These are phyloP conservation scores for Pinus tabuliformis DNA, from an alignment of 75 land plant species.

Conservation along the genomic window DNA sequence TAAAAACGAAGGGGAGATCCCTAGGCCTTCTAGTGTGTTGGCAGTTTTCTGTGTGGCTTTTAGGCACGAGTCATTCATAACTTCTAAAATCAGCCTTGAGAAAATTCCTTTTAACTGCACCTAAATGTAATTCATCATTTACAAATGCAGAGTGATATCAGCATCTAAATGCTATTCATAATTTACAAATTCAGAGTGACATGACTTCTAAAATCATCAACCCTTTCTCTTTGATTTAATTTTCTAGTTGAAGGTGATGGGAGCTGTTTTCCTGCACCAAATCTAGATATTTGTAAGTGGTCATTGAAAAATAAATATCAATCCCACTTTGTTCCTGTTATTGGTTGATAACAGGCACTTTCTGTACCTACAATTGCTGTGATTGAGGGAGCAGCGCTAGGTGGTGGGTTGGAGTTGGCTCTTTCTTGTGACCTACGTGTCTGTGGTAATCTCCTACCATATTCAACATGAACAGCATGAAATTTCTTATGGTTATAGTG, in stretches of 20 bases:
- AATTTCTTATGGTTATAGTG: not conserved
- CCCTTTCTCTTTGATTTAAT: not conserved
- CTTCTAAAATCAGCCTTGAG: too few species aligned
- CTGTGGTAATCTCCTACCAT: constrained; percentile 54
- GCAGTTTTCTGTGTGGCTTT: too few species aligned
- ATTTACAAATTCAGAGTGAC: not conserved
- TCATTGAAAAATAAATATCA: constrained; percentile 4
- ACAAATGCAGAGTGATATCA: not conserved
- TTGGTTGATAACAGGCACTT: constrained; percentile 48
- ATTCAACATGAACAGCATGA: not conserved
- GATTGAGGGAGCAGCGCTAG: constrained; percentile 92
- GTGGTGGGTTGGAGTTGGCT: constrained; percentile 97
- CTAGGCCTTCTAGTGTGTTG: too few species aligned
- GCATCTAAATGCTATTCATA: not conserved
- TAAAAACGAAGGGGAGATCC: too few species aligned
- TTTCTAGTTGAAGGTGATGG: not conserved
- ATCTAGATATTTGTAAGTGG: constrained; percentile 31
- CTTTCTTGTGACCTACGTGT: constrained; percentile 93
- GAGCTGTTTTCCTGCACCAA: not conserved
- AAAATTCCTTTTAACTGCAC: not conserved
- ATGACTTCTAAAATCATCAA: not conserved
- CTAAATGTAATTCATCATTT: not conserved
- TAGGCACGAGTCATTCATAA: too few species aligned
- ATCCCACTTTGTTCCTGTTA: not conserved
- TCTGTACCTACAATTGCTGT: constrained; percentile 87